Evolutionary conservation across 805 yeast species (phyloP).

Genomic region (Middelhovenomyces tepae): DNA sequence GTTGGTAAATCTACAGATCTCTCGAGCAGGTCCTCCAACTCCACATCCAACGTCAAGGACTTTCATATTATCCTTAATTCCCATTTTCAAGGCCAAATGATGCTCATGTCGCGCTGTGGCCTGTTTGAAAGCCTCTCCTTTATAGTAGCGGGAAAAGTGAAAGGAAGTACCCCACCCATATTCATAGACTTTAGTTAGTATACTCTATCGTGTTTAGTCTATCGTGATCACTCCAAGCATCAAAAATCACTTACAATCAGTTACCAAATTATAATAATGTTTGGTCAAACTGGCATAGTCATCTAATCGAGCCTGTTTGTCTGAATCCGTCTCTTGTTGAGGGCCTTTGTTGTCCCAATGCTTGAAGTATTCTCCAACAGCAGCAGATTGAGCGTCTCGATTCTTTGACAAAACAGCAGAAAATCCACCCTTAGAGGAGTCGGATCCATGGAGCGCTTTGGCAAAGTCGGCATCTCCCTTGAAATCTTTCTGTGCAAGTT

Average conservation of each 20-base stretch:
- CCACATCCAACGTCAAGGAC: conserved; percentile 99
- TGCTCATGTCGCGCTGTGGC: conserved; percentile 95
- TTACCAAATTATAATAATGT: conserved; percentile 92
- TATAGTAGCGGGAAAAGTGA: conserved; percentile 92
- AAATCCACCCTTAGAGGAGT: conserved; percentile 58
- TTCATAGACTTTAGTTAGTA: conserved; percentile 52
- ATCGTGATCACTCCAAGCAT: background rate
- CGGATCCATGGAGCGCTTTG: conserved; percentile 73
- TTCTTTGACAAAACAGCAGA: conserved; percentile 71
- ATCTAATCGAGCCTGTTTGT: conserved; percentile 46
- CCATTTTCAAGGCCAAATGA: conserved; percentile 81
- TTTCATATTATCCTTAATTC: conserved; percentile 66
- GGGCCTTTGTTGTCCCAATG: conserved; percentile 92
- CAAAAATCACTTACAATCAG: conserved; percentile 46
- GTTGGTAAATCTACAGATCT: conserved; percentile 84
- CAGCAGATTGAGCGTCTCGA: conserved; percentile 69
- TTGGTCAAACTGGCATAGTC: conserved; percentile 89
- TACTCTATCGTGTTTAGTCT: conserved; percentile 10
- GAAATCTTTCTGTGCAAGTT: conserved; percentile 47
- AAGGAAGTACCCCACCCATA: conserved; percentile 99
- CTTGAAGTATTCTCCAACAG: conserved; percentile 84
- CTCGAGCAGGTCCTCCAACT: conserved; percentile 99
- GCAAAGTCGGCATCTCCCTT: conserved; percentile 65
- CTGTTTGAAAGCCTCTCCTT: conserved; percentile 88
- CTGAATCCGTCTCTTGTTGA: conserved; percentile 54